Evolutionary conservation across 768 basidiomycete species (phyloP), one percentile per base, ranked within the genome.

Genomic region (Xerocomellus chrysenteron): DNA sequence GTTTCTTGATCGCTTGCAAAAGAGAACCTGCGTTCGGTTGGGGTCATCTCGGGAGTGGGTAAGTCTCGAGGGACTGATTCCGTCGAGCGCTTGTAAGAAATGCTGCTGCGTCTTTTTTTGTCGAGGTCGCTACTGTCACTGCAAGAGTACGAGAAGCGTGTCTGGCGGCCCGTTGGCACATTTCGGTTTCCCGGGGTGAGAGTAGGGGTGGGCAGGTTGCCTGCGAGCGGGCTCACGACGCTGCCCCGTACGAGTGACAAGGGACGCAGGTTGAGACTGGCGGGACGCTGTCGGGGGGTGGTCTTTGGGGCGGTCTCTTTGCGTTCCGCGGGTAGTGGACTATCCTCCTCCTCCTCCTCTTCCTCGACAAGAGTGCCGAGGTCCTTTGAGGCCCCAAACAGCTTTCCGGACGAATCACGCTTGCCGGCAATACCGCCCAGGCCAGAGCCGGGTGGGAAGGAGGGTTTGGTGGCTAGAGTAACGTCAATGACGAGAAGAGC

Each of bases 341-440:
- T 33, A 1, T 89, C 88, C 44, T 90, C 88, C 26, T 93, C 92
- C 41, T 92, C 92, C 48, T 94, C 91, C 50, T 93, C 92, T 54
- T 94, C 92, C 65, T 92, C 92, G 33, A 94, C 75, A 30, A 93
- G 78, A 17, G 91, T 92, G 56, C 83, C 82, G 12, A 93, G 79
- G 68, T 92, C 91, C 68, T 90, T 92, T 50, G 85, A 79, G 12
- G 82, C 81, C 16, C 78, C 75, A 59, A 87, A 78, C 62, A 86
- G 80, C 72, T 88, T 92, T 48, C 80, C 77, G 70, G 92, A 88
- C 0, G 92, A 93, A 68, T 94, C 91, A 13, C 92, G 85, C 73
- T 92, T 92, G 21, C 74, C 75, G 66, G 83, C 68, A 52, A 82
- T 81, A 58, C 74, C 73, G 64, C 71, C 72, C 26, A 64, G 30